A percentile compares a stretch with the other conserved stretches of the same genome.
phyloP scores from a whole-genome alignment of 192 early-diverging fungal genomes.

The Coemansia sp. region DNA sequence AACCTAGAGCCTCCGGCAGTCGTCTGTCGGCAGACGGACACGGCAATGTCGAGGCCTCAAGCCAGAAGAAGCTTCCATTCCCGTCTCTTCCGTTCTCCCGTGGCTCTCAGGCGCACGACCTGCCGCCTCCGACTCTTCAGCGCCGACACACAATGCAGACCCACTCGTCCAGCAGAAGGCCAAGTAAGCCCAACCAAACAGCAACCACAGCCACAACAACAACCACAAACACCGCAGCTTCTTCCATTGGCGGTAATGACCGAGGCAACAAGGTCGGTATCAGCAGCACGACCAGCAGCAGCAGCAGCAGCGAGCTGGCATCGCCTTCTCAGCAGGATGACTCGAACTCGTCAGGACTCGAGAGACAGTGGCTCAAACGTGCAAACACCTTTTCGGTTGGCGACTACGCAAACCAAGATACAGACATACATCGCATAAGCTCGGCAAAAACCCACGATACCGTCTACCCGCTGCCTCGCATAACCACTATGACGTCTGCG shows the following conservation, averaged over 20 bases:
- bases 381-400: constrained; percentile 34
- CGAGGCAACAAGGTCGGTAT: no score
- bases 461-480: constrained; percentile 24
- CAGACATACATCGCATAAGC: not conserved
- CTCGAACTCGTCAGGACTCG: constrained; percentile 17
- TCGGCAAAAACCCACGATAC: constrained; percentile 11
- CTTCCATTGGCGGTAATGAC: not conserved
- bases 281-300: constrained; percentile 14
- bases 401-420: not conserved
- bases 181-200: not conserved
- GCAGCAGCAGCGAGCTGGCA: constrained; percentile 11
- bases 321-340: not conserved
- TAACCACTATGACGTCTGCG: constrained; percentile 27
- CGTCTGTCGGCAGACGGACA: not conserved
- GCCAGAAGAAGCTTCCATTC: not conserved
- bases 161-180: not conserved
- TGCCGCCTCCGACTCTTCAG: not conserved
- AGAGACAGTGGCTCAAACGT: constrained; percentile 29
- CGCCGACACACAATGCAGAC: not conserved
- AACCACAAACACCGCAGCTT: not conserved
- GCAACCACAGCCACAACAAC: not conserved
- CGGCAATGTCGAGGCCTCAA: not conserved
- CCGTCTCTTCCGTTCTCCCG: not conserved
- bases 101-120: not conserved
- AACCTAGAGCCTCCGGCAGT: not conserved